Percentiles rank a stretch among this genome's conserved stretches.
Conservation (phyloP, 352 stramenopile species). For the Phytophthora colocasiae region DNA sequence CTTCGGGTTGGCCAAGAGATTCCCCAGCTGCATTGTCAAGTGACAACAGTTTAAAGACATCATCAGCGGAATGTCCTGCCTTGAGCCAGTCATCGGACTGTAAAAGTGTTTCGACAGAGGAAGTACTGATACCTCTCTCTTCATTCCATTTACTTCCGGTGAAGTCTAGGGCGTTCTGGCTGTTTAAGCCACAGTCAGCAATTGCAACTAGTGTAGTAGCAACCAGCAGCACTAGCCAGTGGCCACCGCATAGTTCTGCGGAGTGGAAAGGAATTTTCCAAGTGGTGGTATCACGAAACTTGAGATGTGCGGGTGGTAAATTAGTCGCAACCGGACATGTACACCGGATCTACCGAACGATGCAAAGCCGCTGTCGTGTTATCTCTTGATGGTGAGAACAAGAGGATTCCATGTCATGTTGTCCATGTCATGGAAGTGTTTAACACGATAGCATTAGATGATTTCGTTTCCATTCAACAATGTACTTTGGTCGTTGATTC, state of each 20-base stretch:
- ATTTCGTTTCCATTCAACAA: no score
- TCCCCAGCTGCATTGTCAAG: conserved; percentile 12
- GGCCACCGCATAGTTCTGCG: neutral
- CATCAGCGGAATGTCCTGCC: conserved; percentile 7
- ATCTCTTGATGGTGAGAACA: conserved; percentile 4
- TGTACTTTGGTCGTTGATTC: no score
- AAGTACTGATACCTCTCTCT: conserved; percentile 5
- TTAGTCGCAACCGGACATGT: no score
- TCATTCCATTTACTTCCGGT: neutral
- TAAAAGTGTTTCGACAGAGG: neutral
- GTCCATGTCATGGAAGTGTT: no score
- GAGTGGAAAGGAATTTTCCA: neutral
- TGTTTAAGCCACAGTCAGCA: neutral
- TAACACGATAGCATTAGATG: no score
- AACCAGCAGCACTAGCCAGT: neutral
- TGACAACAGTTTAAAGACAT: neutral
- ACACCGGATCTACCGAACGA: neutral
- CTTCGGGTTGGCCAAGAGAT: conserved; percentile 5
- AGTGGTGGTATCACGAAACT: neutral
- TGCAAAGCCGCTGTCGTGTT: neutral
- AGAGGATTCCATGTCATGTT: no score
- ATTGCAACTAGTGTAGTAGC: neutral
- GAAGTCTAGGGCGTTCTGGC: no score
- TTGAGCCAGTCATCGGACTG: conserved; percentile 9
- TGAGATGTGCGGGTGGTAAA: no score